phyloP scores from a whole-genome alignment of 352 stramenopile genomes.

The Phytophthora ohioensis region DNA sequence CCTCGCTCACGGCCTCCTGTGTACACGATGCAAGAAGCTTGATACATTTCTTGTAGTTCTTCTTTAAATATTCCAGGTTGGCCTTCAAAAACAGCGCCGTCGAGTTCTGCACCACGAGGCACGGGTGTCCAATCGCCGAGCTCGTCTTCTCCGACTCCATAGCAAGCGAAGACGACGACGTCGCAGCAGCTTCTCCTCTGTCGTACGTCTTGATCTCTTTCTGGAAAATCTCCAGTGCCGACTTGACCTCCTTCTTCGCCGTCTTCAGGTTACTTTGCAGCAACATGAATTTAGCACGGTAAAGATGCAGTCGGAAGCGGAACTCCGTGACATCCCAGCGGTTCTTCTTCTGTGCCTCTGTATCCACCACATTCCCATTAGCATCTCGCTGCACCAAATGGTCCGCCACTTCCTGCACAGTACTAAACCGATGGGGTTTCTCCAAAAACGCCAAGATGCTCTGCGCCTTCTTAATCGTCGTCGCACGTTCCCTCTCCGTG shows the following conservation, averaged over 20 bases:
- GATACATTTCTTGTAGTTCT: constrained; percentile 95
- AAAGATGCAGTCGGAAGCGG: constrained; percentile 91
- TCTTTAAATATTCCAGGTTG: constrained; percentile 94
- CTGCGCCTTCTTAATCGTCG: constrained; percentile 87
- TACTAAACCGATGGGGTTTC: constrained; percentile 91
- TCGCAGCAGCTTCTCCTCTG: constrained; percentile 17
- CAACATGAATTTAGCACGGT: constrained; percentile 93
- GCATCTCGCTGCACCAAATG: constrained; percentile 45
- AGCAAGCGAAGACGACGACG: constrained; percentile 28
- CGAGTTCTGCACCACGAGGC: constrained; percentile 87
- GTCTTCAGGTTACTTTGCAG: constrained; percentile 89
- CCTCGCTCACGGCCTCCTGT: constrained; percentile 83
- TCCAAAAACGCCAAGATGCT: constrained; percentile 91
- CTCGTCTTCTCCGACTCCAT: constrained; percentile 78
- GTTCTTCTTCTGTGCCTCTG: constrained; percentile 68
- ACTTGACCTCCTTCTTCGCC: constrained; percentile 95
- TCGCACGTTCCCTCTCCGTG: constrained; percentile 72
- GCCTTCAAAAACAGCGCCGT: constrained; percentile 93
- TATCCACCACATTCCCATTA: constrained; percentile 48
- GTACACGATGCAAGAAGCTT: constrained; percentile 93
- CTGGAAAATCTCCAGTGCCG: constrained; percentile 93
- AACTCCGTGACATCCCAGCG: constrained; percentile 86
- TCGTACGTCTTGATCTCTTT: constrained; percentile 86
- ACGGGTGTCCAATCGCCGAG: constrained; percentile 78
- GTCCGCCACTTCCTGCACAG: constrained; percentile 57